Evolutionary conservation across 768 basidiomycete genomes (phyloP).

Genomic region (Auriscalpium vulgare): DNA sequence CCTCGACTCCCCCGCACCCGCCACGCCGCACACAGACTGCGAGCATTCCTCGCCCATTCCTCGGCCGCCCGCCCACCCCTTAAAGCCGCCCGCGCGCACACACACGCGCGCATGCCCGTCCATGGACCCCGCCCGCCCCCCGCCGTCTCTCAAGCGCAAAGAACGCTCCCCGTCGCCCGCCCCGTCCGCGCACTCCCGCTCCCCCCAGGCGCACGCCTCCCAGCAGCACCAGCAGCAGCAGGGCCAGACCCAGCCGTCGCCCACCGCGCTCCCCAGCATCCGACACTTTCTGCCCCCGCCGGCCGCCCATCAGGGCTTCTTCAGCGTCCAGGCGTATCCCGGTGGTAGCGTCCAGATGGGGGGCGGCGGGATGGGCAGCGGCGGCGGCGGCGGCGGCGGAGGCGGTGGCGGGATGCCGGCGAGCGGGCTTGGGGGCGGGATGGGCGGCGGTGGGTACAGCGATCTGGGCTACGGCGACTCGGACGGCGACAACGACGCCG

Average conservation of each 20-base stretch:
- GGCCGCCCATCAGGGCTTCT: neutral
- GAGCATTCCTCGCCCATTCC: too few species aligned
- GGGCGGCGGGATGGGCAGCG: neutral
- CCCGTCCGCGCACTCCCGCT: neutral
- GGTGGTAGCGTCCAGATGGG: neutral
- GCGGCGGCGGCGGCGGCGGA: neutral
- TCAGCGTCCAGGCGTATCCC: neutral
- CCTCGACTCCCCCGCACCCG: too few species aligned
- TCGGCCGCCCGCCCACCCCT: too few species aligned
- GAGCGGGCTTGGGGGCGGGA: neutral
- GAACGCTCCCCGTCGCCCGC: conserved; percentile 13
- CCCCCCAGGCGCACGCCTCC: neutral
- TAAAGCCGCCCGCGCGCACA: too few species aligned
- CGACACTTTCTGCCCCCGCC: conserved; percentile 14
- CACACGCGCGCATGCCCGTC: neutral
- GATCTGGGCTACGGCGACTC: conserved; percentile 40
- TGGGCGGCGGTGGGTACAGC: conserved; percentile 1
- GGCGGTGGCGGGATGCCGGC: neutral
- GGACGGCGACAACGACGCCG: conserved; percentile 44
- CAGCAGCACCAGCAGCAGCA: neutral
- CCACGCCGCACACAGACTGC: too few species aligned
- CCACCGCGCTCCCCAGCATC: conserved; percentile 14
- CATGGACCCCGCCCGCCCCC: conserved; percentile 13
- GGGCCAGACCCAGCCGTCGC: conserved; percentile 4
- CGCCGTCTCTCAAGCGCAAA: conserved; percentile 14